These are phyloP conservation scores for Aphanomyces stellatus DNA, from an alignment of 352 stramenopile genomes.

Conservation along the genomic window DNA sequence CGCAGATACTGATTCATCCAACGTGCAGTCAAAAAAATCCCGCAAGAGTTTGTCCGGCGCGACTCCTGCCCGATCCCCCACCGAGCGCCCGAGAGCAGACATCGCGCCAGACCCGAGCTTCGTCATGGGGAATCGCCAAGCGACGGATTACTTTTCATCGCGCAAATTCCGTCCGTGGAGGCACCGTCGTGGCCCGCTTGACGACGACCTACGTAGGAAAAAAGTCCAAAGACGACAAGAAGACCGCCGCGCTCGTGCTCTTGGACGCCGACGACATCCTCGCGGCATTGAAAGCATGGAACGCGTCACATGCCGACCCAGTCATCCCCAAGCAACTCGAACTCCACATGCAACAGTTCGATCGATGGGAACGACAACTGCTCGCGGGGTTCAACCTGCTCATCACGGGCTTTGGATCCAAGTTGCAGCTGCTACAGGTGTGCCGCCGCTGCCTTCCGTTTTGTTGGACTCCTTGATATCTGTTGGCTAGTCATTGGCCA, in stretches of 20 bases:
- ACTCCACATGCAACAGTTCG: constrained; percentile 22
- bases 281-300: background rate
- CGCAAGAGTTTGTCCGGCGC: no score
- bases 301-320: background rate
- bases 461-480: background rate
- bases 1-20: background rate
- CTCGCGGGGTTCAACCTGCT: constrained; percentile 42
- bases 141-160: constrained; percentile 21
- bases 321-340: background rate
- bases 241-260: background rate
- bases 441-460: background rate
- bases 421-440: constrained; percentile 43
- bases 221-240: constrained; percentile 18
- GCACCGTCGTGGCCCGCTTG: no score
- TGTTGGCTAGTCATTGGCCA: constrained; percentile 43
- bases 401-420: constrained; percentile 45
- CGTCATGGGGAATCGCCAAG: constrained; percentile 14
- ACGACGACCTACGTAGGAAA: no score
- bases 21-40: no score
- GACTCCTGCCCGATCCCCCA: no score
- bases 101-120: background rate
- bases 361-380: constrained; percentile 37
- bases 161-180: constrained; percentile 16
- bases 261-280: constrained; percentile 6
- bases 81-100: no score